Conservation (phyloP, 768 basidiomycete genomes). For the Amanita rubescens region DNA sequence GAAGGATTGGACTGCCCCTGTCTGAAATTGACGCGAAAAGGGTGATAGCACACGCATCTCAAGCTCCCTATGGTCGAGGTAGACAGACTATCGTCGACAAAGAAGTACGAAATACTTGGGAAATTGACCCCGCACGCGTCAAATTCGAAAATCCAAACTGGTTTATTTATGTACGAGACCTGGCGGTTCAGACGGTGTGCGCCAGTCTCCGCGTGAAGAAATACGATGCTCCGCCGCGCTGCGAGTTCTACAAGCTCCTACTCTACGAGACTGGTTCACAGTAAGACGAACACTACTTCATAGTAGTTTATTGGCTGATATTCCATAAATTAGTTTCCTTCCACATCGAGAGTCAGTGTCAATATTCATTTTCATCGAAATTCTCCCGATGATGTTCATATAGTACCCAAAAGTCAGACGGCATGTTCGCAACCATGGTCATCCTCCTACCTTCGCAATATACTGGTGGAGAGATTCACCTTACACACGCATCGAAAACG, state of each 20-base stretch:
- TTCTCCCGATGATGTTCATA: neutral
- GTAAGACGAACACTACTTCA: conserved; percentile 23
- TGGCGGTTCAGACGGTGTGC: conserved; percentile 25
- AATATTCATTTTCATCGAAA: neutral
- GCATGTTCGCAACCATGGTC: conserved; percentile 44
- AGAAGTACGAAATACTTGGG: conserved; percentile 43
- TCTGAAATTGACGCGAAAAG: conserved; percentile 29
- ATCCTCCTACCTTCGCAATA: conserved; percentile 29
- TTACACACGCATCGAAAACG: conserved; percentile 29
- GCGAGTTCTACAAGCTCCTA: conserved; percentile 40
- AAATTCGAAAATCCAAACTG: conserved; percentile 35
- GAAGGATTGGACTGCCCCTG: conserved; percentile 36
- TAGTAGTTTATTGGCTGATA: too few relatives aligned
- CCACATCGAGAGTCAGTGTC: conserved; percentile 39
- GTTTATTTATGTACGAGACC: conserved; percentile 19
- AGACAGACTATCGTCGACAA: conserved; percentile 28
- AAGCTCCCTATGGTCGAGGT: conserved; percentile 41
- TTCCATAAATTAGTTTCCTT: conserved; percentile 26
- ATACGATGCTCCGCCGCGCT: conserved; percentile 20
- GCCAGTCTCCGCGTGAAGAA: conserved; percentile 28
- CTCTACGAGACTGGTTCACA: conserved; percentile 43
- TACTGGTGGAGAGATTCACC: conserved; percentile 37
- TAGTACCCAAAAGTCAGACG: conserved; percentile 23
- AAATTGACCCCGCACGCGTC: conserved; percentile 34
- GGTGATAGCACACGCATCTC: conserved; percentile 26